A percentile compares a stretch with the other conserved stretches of the same genome.
phyloP scores from a whole-genome alignment of 2,329 filamentous ascomycete genomes.

The Ophiosphaerella korrae region DNA sequence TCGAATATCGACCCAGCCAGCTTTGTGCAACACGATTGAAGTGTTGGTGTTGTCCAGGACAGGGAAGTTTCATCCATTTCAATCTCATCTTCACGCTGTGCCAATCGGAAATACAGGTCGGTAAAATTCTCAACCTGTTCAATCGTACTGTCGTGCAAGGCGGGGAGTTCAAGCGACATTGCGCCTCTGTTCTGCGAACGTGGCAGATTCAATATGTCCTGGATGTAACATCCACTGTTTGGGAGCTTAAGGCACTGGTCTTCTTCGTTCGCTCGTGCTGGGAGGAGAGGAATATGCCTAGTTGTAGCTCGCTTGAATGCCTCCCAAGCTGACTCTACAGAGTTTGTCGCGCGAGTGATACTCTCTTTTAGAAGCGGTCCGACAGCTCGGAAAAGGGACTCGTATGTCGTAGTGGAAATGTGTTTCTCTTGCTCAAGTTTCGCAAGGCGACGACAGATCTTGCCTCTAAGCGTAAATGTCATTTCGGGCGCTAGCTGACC shows the following conservation, averaged over 20 bases:
- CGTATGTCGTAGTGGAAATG: not conserved
- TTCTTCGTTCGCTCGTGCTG: too few species aligned
- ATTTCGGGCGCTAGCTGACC: slow-evolving; percentile 42
- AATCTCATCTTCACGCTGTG: slow-evolving; percentile 21
- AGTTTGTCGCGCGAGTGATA: slow-evolving; percentile 15
- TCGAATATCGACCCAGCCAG: too few species aligned
- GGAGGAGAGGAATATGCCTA: slow-evolving; percentile 45
- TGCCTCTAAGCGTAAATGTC: slow-evolving; percentile 53
- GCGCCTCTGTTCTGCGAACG: not conserved
- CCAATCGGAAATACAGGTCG: slow-evolving; percentile 27
- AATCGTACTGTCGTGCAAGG: slow-evolving; percentile 12
- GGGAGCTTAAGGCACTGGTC: too few species aligned
- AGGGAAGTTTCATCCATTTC: not conserved
- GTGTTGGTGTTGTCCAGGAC: too few species aligned
- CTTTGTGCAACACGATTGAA: too few species aligned
- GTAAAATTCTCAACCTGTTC: slow-evolving; percentile 19
- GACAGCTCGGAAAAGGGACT: slow-evolving; percentile 3
- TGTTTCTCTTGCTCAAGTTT: slow-evolving; percentile 58
- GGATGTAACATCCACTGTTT: not conserved
- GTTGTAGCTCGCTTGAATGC: slow-evolving; percentile 23
- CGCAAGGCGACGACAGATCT: slow-evolving; percentile 62
- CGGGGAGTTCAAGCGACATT: slow-evolving; percentile 9
- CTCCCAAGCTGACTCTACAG: slow-evolving; percentile 29
- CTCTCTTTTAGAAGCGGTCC: slow-evolving; percentile 15
- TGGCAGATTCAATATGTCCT: too few species aligned